Evolutionary conservation across 306 rosid genomes (phyloP), one percentile per base, ranked within the genome.

Genomic region (Cajanus cajan): DNA sequence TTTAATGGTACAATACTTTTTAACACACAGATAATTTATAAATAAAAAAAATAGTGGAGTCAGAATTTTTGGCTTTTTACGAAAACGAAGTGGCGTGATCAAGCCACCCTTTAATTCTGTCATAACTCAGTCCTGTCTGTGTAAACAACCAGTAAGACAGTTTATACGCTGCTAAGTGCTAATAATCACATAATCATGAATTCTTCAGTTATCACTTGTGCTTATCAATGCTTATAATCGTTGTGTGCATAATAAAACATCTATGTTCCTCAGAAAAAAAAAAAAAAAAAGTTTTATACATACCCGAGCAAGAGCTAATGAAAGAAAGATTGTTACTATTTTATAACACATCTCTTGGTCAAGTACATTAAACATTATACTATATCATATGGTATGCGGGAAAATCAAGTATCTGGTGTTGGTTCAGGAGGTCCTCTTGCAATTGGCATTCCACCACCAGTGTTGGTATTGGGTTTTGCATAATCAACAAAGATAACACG

Each of bases 401-500:
- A 40, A 41, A 31, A 45, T 83, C 82, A 74, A 33, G 69, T 16
- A 13, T 86, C 77, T 19, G 74, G 57, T 66, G 28, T 41, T 19
- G 73, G 73, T 43, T 89, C 86, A 41, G 94, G 97, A 57, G 98
- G 98, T 83, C 97, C 98, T 85, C 95, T 89, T 0, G 98, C 98
- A 85, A 92, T 86, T 34, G 95, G 95, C 82, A 88, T 65, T 71
- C 76, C 89, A 24, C 78, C 80, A 50, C 86, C 76, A 9, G 14
- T 65, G 62, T 58, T 58, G 41, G 76, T 12, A 74, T 63, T 80
- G 25, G 92, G 97, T 84, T 90, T 94, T 31, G 97, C 97, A 72
- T 87, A 92, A 80, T 90, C 93, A 78, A 90, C 97, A 75, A 86
- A 92, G 61, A 94, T 47, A 16, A 89, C 95, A n/a, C 97, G 93